These are phyloP conservation scores for Annulohypoxylon maeteangense DNA, from an alignment of 495 filamentous ascomycete species.

Conservation along the genomic window DNA sequence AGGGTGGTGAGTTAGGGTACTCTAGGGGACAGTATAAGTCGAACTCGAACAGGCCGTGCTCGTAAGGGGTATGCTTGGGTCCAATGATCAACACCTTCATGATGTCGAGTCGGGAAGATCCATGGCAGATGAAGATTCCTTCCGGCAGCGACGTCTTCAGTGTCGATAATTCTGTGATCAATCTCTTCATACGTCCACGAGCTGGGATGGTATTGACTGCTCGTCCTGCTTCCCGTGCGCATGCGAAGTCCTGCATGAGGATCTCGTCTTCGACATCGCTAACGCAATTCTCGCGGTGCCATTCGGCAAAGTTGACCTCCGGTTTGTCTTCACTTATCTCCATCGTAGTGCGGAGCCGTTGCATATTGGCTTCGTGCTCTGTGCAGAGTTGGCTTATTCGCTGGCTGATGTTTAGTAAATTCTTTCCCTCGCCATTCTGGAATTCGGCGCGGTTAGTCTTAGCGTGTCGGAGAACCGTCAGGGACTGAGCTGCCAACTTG, in stretches of 20 bases:
- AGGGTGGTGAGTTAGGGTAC: slow-evolving; percentile 63
- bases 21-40: slow-evolving; percentile 60
- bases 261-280: slow-evolving; percentile 51
- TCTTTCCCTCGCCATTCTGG: slow-evolving; percentile 11
- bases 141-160: slow-evolving; percentile 64
- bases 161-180: slow-evolving; percentile 63
- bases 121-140: slow-evolving; percentile 68
- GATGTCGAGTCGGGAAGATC: slow-evolving; percentile 62
- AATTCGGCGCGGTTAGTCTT: slow-evolving; percentile 20
- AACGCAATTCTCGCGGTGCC: slow-evolving; percentile 53
- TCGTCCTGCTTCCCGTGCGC: not conserved
- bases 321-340: slow-evolving; percentile 13
- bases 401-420: slow-evolving; percentile 27
- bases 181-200: slow-evolving; percentile 58
- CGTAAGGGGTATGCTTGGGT: slow-evolving; percentile 67
- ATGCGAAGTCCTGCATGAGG: slow-evolving; percentile 45
- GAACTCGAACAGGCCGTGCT: slow-evolving; percentile 71
- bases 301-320: slow-evolving; percentile 33
- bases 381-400: slow-evolving; percentile 13
- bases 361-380: slow-evolving; percentile 1
- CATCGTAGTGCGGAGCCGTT: slow-evolving; percentile 12
- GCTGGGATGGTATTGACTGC: not conserved
- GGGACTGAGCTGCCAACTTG: slow-evolving; percentile 25
- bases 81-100: slow-evolving; percentile 70
- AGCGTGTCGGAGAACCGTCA: slow-evolving; percentile 30